Conservation (phyloP, 371 early-diverging fungal species). For the Mucor velutinosus region DNA sequence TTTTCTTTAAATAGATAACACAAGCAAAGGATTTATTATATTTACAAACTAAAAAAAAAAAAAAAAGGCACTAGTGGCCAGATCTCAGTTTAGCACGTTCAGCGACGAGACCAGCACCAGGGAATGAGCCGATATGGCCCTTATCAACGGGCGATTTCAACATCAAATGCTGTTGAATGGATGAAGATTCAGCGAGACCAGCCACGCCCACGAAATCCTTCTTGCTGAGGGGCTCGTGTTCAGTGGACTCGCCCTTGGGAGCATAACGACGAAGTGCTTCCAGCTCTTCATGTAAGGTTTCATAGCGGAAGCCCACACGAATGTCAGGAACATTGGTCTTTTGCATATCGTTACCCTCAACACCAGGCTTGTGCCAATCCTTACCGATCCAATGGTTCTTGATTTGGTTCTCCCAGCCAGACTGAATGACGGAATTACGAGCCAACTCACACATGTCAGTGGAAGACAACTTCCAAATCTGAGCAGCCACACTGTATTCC, state of each 20-base stretch:
- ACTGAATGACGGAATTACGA: constrained; percentile 92
- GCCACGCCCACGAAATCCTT: constrained; percentile 36
- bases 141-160: background rate
- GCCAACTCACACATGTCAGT: constrained; percentile 99
- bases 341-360: constrained; percentile 86
- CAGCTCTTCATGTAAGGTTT: constrained; percentile 86
- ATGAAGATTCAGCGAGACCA: constrained; percentile 24
- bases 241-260: background rate
- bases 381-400: constrained; percentile 96
- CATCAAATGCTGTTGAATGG: constrained; percentile 30
- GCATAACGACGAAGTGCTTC: constrained; percentile 54
- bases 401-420: constrained; percentile 90
- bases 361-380: constrained; percentile 76
- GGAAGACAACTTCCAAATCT: constrained; percentile 95
- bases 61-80: background rate
- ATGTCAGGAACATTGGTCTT: constrained; percentile 97
- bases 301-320: constrained; percentile 84
- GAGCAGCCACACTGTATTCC: constrained; percentile 97
- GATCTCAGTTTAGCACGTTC: constrained; percentile 11
- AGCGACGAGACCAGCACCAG: constrained; percentile 14
- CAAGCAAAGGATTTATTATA: background rate
- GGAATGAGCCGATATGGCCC: constrained; percentile 7
- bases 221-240: background rate
- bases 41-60: background rate
- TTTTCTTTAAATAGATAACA: no score